Evolutionary conservation across 352 stramenopile species (phyloP), one percentile per base, ranked within the genome.

Genomic region (Globisporangium paroecandrum): DNA sequence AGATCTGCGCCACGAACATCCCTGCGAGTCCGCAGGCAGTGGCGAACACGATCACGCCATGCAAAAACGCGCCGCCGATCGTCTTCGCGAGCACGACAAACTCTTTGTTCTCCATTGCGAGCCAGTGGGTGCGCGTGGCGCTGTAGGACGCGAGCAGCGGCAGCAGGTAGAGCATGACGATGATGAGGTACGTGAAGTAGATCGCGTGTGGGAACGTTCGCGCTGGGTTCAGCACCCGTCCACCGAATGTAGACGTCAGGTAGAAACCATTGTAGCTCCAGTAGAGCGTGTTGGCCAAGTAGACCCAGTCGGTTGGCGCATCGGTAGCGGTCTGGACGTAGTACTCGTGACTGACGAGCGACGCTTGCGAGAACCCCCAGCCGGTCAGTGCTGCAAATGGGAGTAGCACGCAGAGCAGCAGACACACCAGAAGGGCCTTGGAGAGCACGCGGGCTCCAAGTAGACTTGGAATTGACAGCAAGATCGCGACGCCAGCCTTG

Each of bases 201-300:
- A 98, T 94, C 0, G 88, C 91, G 22, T 73, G 67, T 13, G 76
- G 72, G 43, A 75, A 81, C 10, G 64, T 72, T 2, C 71, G 61
- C 12, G 69, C 68, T 8, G 74, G 88, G 70, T 94, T 87, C 4
- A 87, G 65, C 22, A 98, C 88, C 68, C 98, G 85, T 10, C 79
- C 91, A 5, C 89, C 90, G 72, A 97, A 96, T 0, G 78, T 81
- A 13, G 87, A 91, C 1, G 82, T 87, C 24, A 73, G 73, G 70
- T 98, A 92, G 70, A 97, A 97, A 20, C 83, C 91, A 66, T 98
- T 97, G 24, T 97, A 89, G 77, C 96, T 98, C 95, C 95, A 98
- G 71, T 97, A 98, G 12, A 98, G 73, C 62, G 96, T 95, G 73
- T 97, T 97, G 29, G 97, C 68, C 41, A 93, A 89, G 4, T 83